These are phyloP conservation scores for Cryptococcus sp. DNA, from an alignment of 1,284 basidiomycete species.

Conservation along the genomic window DNA sequence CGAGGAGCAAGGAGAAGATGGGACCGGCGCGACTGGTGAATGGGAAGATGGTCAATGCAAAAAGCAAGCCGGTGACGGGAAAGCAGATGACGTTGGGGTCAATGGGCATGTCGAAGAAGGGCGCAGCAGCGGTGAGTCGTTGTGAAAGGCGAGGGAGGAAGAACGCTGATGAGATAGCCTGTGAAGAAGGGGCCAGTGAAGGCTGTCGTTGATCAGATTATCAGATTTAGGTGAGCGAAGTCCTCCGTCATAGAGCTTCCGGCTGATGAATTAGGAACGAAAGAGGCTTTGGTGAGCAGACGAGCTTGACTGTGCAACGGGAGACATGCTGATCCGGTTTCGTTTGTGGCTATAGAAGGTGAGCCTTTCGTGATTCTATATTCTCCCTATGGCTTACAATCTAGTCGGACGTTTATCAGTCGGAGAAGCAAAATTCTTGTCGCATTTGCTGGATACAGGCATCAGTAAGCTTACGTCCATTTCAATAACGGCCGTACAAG, in stretches of 20 bases:
- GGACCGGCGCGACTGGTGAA: constrained; percentile 39
- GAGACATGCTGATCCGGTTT: not conserved
- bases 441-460: constrained; percentile 42
- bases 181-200: constrained; percentile 28
- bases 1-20: constrained; percentile 22
- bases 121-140: constrained; percentile 5
- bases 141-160: no score
- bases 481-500: no score
- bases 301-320: no score
- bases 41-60: constrained; percentile 39
- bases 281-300: constrained; percentile 40
- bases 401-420: constrained; percentile 43
- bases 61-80: constrained; percentile 19
- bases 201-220: constrained; percentile 42
- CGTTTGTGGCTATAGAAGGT: constrained; percentile 13
- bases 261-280: constrained; percentile 28
- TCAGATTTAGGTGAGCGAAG: constrained; percentile 31
- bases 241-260: no score
- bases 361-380: not conserved
- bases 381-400: constrained; percentile 2
- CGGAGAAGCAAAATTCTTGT: constrained; percentile 39
- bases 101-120: constrained; percentile 39
- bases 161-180: constrained; percentile 12
- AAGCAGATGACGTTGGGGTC: constrained; percentile 41
- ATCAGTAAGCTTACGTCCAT: constrained; percentile 41